Evolutionary conservation across 371 early-diverging fungal genomes (phyloP).

Genomic region (Dichotomocladium elegans): DNA sequence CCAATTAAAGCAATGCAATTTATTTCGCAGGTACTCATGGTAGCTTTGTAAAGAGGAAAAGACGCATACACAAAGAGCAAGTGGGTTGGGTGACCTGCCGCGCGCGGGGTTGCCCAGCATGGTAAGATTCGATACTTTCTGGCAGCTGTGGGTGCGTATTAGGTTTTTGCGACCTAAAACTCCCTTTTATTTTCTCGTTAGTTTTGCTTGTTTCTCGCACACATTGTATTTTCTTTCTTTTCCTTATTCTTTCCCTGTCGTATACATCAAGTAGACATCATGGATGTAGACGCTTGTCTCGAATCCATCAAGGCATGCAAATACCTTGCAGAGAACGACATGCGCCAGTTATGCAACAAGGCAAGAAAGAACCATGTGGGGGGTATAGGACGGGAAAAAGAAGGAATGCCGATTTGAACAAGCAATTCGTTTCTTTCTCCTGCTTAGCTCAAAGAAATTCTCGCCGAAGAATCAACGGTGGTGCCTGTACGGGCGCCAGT

Average conservation of each 20-base stretch:
- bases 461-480: conserved; percentile 95
- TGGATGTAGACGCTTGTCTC: conserved; percentile 58
- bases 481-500: conserved; percentile 94
- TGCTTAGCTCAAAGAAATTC: conserved; percentile 80
- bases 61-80: background rate
- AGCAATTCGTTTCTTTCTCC: background rate
- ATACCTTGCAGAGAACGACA: conserved; percentile 89
- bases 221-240: conserved; percentile 2
- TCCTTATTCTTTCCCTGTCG: background rate
- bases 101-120: no score
- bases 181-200: no score
- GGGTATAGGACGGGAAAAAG: background rate
- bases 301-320: conserved; percentile 75
- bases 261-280: conserved; percentile 15
- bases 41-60: background rate
- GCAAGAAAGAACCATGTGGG: conserved; percentile 27
- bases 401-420: background rate
- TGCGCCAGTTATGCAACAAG: conserved; percentile 95
- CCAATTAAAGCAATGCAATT: conserved; percentile 76
- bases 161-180: no score
- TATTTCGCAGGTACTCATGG: conserved; percentile 55
- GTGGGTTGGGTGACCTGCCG: no score
- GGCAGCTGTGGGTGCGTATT: no score
- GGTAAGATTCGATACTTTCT: no score
- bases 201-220: no score